A percentile compares a stretch with the other conserved stretches of the same genome.
These are phyloP conservation scores for Pleurotus giganteus DNA, from an alignment of 768 basidiomycete genomes.

Conservation along the genomic window DNA sequence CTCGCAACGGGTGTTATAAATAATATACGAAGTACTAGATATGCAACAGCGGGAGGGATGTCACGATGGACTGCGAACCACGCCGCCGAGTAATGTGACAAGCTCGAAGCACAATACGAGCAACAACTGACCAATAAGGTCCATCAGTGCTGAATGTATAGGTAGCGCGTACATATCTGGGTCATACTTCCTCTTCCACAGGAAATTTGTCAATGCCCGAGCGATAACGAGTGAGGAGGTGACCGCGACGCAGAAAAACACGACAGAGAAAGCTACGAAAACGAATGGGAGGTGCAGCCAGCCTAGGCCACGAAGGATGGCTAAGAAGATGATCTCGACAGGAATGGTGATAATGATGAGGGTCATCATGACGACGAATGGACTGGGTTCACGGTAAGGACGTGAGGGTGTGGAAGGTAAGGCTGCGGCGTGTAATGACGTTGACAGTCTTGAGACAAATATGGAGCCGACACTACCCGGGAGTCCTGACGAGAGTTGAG, in stretches of 20 bases:
- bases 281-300: slow-evolving; percentile 75
- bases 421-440: slow-evolving; percentile 72
- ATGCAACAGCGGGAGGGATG: neutral
- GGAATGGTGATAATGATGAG: slow-evolving; percentile 79
- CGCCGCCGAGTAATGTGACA: slow-evolving; percentile 44
- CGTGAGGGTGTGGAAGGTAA: slow-evolving; percentile 21
- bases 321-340: slow-evolving; percentile 73
- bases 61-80: slow-evolving; percentile 18
- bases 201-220: slow-evolving; percentile 61
- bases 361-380: slow-evolving; percentile 58
- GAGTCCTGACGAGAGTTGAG: slow-evolving; percentile 47
- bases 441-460: slow-evolving; percentile 88
- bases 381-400: slow-evolving; percentile 32
- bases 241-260: slow-evolving; percentile 75
- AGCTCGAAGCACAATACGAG: slow-evolving; percentile 76
- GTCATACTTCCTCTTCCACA: slow-evolving; percentile 78
- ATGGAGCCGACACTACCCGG: slow-evolving; percentile 91
- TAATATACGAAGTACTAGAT: neutral
- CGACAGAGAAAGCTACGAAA: slow-evolving; percentile 65
- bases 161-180: slow-evolving; percentile 95
- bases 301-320: slow-evolving; percentile 58
- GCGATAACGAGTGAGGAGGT: slow-evolving; percentile 67
- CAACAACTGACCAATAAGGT: slow-evolving; percentile 78
- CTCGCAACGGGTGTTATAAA: neutral
- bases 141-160: slow-evolving; percentile 85